Evolutionary conservation across 257 asterid genomes (phyloP).

Genomic region (Solanum peruvianum): DNA sequence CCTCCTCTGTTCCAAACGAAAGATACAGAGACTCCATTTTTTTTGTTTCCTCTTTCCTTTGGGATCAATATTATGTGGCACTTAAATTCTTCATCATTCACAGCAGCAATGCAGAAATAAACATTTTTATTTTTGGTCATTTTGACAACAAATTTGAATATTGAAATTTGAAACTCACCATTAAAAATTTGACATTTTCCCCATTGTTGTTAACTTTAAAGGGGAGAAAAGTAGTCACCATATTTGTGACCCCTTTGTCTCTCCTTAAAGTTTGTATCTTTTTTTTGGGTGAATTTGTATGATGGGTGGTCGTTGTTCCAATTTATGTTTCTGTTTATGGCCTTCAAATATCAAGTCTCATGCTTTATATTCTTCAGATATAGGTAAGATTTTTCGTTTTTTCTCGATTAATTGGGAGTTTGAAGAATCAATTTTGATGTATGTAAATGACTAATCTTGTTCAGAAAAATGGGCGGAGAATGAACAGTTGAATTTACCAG

Average conservation of each 20-base stretch:
- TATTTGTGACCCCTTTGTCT: neutral
- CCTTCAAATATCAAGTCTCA: conserved; percentile 24
- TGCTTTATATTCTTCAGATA: conserved; percentile 20
- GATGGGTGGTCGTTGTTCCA: conserved; percentile 46
- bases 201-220: neutral
- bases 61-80: neutral
- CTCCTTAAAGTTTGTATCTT: neutral
- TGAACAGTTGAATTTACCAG: conserved; percentile 15
- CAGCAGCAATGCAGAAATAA: neutral
- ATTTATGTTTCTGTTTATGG: conserved; percentile 24
- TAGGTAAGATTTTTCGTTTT: conserved; percentile 5
- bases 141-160: neutral
- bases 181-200: neutral
- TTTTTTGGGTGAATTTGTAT: neutral
- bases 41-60: neutral
- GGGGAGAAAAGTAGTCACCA: neutral
- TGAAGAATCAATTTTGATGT: neutral
- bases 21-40: neutral
- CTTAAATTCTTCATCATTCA: neutral
- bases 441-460: neutral
- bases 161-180: neutral
- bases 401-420: neutral
- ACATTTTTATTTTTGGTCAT: neutral
- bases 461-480: conserved; percentile 20
- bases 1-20: neutral